Conservation (phyloP, 352 stramenopile genomes). For the Pythium sukuiense region DNA sequence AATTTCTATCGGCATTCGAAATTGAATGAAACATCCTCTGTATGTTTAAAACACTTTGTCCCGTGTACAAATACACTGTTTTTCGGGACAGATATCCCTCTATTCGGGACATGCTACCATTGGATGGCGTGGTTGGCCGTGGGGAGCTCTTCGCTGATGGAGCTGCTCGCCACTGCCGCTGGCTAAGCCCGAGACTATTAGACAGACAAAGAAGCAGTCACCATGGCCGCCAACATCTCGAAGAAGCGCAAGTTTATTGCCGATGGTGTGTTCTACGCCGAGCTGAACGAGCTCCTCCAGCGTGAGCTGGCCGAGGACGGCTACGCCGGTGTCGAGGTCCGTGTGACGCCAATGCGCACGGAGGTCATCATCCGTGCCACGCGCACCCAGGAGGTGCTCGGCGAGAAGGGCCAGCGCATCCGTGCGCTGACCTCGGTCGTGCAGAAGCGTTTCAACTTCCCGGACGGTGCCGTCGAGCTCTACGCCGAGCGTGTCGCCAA, state of each 20-base stretch:
- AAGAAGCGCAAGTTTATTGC: constrained; percentile 99
- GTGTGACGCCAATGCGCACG: constrained; percentile 98
- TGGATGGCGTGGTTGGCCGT: constrained; percentile 12
- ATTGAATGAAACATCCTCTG: constrained; percentile 4
- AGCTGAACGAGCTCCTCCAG: constrained; percentile 99
- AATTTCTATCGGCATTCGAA: background rate
- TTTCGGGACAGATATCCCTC: constrained; percentile 15
- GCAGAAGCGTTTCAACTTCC: constrained; percentile 98
- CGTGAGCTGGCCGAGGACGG: constrained; percentile 97
- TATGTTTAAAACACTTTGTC: constrained; percentile 15
- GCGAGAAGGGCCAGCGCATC: constrained; percentile 99
- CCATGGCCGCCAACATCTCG: constrained; percentile 93
- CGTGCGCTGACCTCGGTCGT: constrained; percentile 98
- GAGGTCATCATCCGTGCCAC: constrained; percentile 99
- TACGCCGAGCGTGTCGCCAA: constrained; percentile 99
- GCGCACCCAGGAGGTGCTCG: constrained; percentile 98
- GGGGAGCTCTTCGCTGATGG: constrained; percentile 1
- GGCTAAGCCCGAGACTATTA: constrained; percentile 24
- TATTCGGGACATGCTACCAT: constrained; percentile 9
- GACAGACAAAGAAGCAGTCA: constrained; percentile 36
- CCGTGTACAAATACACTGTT: background rate
- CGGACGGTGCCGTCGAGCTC: constrained; percentile 95
- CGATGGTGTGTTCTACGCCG: constrained; percentile 99
- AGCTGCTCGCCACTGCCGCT: background rate
- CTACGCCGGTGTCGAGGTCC: constrained; percentile 98